phyloP scores from a whole-genome alignment of 1,284 basidiomycete species.

The Malassezia cuniculi region DNA sequence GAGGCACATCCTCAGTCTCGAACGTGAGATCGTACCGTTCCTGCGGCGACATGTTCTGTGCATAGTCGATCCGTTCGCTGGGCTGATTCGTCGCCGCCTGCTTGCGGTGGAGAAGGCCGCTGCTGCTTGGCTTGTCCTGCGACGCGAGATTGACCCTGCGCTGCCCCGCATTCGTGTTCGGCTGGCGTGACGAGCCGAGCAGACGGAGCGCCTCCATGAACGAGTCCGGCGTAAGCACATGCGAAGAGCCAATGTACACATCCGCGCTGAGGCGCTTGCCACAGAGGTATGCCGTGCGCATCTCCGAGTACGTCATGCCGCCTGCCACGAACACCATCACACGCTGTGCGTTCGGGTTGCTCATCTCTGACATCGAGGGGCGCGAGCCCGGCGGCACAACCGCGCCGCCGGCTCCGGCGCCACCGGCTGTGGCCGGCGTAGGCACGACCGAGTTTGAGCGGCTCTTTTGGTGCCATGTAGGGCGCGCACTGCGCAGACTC shows the following conservation, averaged over 20 bases:
- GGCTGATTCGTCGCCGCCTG: slow-evolving; percentile 6
- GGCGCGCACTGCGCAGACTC: slow-evolving; percentile 15
- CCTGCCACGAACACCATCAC: slow-evolving; percentile 83
- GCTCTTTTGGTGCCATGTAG: slow-evolving; percentile 18
- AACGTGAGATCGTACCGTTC: slow-evolving; percentile 11
- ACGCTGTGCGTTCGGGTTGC: slow-evolving; percentile 59
- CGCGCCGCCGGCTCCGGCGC: background rate
- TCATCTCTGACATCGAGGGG: slow-evolving; percentile 2
- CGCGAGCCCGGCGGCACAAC: slow-evolving; percentile 2
- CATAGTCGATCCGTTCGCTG: slow-evolving; percentile 4
- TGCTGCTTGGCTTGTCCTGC: slow-evolving; percentile 1
- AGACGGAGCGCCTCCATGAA: slow-evolving; percentile 72
- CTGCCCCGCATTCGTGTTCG: slow-evolving; percentile 3
- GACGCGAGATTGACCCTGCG: background rate
- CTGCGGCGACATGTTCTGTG: slow-evolving; percentile 9
- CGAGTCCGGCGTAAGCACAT: slow-evolving; percentile 65
- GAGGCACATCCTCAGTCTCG: no score
- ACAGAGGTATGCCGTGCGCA: slow-evolving; percentile 72
- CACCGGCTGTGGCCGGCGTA: slow-evolving; percentile 9
- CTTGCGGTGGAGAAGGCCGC: no score
- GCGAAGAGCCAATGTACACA: slow-evolving; percentile 84
- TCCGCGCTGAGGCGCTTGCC: slow-evolving; percentile 67
- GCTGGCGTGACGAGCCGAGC: slow-evolving; percentile 25
- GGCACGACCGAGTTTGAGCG: slow-evolving; percentile 8
- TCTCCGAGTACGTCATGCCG: slow-evolving; percentile 91